A percentile compares a stretch with the other conserved stretches of the same genome.
Conservation (phyloP, 208 protist genomes). For the Leishmania tropica region DNA sequence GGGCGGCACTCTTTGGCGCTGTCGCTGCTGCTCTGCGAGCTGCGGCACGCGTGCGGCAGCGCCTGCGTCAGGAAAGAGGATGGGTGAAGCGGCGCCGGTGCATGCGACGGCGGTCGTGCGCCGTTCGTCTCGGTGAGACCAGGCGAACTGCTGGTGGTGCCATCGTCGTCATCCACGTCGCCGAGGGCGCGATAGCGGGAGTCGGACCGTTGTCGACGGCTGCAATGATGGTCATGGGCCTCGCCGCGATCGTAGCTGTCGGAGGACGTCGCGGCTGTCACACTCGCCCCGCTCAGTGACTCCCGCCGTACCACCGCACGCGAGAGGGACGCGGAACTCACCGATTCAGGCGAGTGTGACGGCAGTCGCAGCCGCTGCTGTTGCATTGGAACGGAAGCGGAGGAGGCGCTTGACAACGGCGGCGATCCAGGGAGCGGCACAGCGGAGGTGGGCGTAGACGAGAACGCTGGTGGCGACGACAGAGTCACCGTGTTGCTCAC, state of each 20-base stretch:
- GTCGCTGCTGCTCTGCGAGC: not conserved
- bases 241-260: not conserved
- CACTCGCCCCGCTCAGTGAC: not conserved
- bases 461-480: not conserved
- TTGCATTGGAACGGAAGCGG: not conserved
- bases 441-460: not conserved
- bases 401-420: not conserved
- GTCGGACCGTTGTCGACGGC: not conserved
- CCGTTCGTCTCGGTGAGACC: not conserved
- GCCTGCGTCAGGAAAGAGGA: not conserved
- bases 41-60: not conserved
- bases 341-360: conserved; percentile 12
- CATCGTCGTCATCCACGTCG: conserved; percentile 1
- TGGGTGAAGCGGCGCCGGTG: conserved; percentile 6
- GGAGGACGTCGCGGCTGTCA: not conserved
- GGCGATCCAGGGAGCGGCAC: not conserved
- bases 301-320: not conserved
- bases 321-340: conserved; percentile 3
- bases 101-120: conserved; percentile 23
- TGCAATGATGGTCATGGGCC: not conserved
- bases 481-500: not conserved
- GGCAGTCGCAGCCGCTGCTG: conserved; percentile 11
- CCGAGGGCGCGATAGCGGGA: not conserved
- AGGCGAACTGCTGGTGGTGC: not conserved
- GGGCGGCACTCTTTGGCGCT: not conserved